These are phyloP conservation scores for Zizania latifolia DNA, from an alignment of 176 grass and related monocot genomes.

Conservation along the genomic window DNA sequence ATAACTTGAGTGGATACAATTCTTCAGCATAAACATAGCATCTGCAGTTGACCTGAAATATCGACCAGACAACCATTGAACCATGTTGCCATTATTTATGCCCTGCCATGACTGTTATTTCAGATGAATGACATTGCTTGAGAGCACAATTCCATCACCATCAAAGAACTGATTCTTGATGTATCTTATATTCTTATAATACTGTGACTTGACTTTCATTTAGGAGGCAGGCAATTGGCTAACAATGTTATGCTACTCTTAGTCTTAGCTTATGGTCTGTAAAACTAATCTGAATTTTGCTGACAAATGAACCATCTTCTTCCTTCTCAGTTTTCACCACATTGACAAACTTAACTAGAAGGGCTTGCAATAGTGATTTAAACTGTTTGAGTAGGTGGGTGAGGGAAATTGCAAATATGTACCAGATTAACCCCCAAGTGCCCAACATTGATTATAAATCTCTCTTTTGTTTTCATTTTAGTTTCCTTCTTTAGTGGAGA, in stretches of 20 bases:
- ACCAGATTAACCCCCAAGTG: neutral
- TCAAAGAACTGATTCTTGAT: conserved; percentile 42
- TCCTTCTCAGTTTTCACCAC: neutral
- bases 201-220: conserved; percentile 21
- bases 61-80: conserved; percentile 24
- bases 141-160: conserved; percentile 28
- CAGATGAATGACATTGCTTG: conserved; percentile 35
- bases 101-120: conserved; percentile 16
- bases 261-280: neutral
- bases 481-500: neutral
- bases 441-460: neutral
- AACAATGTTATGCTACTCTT: neutral
- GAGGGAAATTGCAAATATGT: neutral
- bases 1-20: conserved; percentile 28
- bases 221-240: conserved; percentile 10
- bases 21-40: conserved; percentile 22
- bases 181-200: conserved; percentile 52
- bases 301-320: conserved; percentile 4
- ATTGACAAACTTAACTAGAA: neutral
- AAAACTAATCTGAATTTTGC: neutral
- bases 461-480: neutral
- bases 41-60: conserved; percentile 40
- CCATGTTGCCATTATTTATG: conserved; percentile 37
- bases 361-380: neutral
- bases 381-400: neutral